Evolutionary conservation across 2,329 filamentous ascomycete species (phyloP).

Genomic region (Xylaria sp.): DNA sequence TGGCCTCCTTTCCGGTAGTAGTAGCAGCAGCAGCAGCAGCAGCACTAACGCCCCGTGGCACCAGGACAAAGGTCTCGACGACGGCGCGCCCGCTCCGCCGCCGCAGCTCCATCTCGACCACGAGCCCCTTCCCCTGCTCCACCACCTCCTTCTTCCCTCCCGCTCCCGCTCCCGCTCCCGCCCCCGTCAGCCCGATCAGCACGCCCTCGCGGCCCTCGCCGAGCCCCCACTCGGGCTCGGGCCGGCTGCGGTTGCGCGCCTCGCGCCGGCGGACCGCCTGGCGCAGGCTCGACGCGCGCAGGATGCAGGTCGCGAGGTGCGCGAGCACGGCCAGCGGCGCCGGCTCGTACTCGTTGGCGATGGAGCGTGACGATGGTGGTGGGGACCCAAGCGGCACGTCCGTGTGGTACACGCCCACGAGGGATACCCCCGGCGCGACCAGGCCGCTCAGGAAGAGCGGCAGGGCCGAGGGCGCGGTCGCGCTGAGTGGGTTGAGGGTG

Average conservation of each 20-base stretch:
- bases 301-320: slow-evolving; percentile 86
- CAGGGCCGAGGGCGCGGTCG: slow-evolving; percentile 57
- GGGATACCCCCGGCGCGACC: slow-evolving; percentile 67
- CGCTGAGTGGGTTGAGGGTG: slow-evolving; percentile 69
- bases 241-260: slow-evolving; percentile 75
- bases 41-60: slow-evolving; percentile 37
- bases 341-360: slow-evolving; percentile 62
- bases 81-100: slow-evolving; percentile 80
- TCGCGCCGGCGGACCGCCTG: slow-evolving; percentile 75
- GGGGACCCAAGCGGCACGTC: slow-evolving; percentile 66
- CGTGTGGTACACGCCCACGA: slow-evolving; percentile 80
- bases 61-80: slow-evolving; percentile 65
- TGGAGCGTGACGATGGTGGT: slow-evolving; percentile 35
- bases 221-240: slow-evolving; percentile 78
- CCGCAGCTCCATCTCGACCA: slow-evolving; percentile 84
- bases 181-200: slow-evolving; percentile 64
- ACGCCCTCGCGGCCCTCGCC: slow-evolving; percentile 78
- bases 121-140: slow-evolving; percentile 52
- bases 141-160: slow-evolving; percentile 17
- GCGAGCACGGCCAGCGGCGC: slow-evolving; percentile 68
- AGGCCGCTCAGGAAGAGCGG: slow-evolving; percentile 71
- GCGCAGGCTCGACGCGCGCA: slow-evolving; percentile 71
- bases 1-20: slow-evolving; percentile 21
- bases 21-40: slow-evolving; percentile 39
- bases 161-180: slow-evolving; percentile 27